A percentile compares a stretch with the other conserved stretches of the same genome.
Evolutionary conservation across 768 basidiomycete genomes (phyloP).

Genomic region (Amanita pseudoporphyria): DNA sequence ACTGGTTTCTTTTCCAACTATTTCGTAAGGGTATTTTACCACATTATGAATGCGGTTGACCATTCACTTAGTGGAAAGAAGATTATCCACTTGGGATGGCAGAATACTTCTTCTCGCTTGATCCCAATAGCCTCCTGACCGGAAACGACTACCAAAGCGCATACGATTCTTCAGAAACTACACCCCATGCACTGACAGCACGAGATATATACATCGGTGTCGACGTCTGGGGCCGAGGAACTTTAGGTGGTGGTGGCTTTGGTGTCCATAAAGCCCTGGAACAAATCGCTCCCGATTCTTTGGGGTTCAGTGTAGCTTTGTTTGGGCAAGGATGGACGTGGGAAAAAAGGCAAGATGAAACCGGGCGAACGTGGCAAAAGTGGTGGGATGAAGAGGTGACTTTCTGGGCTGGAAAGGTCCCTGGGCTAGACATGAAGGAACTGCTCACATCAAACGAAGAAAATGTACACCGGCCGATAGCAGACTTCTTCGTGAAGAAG

Average conservation of each 20-base stretch:
- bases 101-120: conserved; percentile 47
- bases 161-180: conserved; percentile 13
- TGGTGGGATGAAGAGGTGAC: conserved; percentile 73
- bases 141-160: conserved; percentile 18
- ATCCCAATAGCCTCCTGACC: conserved; percentile 13
- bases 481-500: background rate
- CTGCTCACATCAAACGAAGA: background rate
- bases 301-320: conserved; percentile 65
- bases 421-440: conserved; percentile 17
- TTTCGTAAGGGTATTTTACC: conserved; percentile 34
- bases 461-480: background rate
- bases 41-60: background rate
- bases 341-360: conserved; percentile 57
- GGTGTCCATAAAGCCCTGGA: conserved; percentile 57
- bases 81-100: conserved; percentile 39
- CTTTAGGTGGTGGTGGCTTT: conserved; percentile 67
- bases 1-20: conserved; percentile 73
- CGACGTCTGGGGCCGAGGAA: conserved; percentile 76
- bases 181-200: conserved; percentile 19
- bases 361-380: conserved; percentile 49
- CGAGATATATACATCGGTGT: conserved; percentile 62
- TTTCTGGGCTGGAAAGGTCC: conserved; percentile 58
- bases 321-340: conserved; percentile 83
- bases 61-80: conserved; percentile 43
- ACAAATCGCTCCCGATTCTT: conserved; percentile 46